Conservation (phyloP, 2,329 filamentous ascomycete species). For the Phaeosphaeriaceae sp. region DNA sequence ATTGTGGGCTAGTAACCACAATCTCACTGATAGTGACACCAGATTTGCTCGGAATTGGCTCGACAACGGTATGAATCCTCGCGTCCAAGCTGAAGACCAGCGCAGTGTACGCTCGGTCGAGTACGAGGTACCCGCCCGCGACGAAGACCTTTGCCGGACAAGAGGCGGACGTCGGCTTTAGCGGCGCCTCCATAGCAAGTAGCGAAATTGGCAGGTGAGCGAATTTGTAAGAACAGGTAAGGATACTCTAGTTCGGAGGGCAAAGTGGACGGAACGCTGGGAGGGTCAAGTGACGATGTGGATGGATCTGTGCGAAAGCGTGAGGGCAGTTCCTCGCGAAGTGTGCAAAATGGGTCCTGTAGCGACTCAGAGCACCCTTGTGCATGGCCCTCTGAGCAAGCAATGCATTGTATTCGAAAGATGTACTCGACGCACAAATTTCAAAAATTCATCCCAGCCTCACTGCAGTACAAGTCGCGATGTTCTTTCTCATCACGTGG, state of each 20-base stretch:
- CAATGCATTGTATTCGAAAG: not conserved
- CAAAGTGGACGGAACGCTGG: slow-evolving; percentile 23
- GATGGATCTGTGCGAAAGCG: slow-evolving; percentile 20
- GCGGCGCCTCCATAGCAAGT: slow-evolving; percentile 21
- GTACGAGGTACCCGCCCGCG: slow-evolving; percentile 91
- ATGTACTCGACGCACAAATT: not conserved
- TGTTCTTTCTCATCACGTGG: not conserved
- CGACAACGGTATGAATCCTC: slow-evolving; percentile 67
- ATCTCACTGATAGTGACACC: slow-evolving; percentile 73
- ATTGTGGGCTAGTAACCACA: slow-evolving; percentile 90
- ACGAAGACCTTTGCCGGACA: slow-evolving; percentile 96
- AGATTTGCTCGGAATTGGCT: slow-evolving; percentile 63
- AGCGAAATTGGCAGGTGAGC: slow-evolving; percentile 17
- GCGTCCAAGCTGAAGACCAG: slow-evolving; percentile 70
- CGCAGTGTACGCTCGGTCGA: slow-evolving; percentile 85
- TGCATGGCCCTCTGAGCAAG: not conserved
- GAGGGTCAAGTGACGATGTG: slow-evolving; percentile 19
- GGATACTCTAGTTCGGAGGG: slow-evolving; percentile 17
- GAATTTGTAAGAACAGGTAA: slow-evolving; percentile 19
- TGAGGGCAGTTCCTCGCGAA: slow-evolving; percentile 14
- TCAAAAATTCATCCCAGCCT: not conserved
- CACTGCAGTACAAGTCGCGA: not conserved
- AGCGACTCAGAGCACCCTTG: slow-evolving; percentile 1
- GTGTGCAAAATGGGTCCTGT: slow-evolving; percentile 14
- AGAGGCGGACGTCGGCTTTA: slow-evolving; percentile 64